These are phyloP conservation scores for Gossypium trilobum DNA, from an alignment of 441 rosid genomes.

Conservation along the genomic window DNA sequence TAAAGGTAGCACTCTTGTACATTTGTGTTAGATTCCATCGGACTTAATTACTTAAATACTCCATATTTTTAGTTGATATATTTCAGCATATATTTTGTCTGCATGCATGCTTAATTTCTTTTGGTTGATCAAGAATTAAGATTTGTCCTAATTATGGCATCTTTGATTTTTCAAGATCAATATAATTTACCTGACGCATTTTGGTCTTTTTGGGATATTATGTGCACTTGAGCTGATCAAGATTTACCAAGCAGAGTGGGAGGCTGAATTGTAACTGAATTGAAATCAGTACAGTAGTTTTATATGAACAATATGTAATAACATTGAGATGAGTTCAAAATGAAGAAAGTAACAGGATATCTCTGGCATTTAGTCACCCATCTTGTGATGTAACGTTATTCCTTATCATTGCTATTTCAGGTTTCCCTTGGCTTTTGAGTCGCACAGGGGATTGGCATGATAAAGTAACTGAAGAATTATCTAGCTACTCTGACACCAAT, in stretches of 20 bases:
- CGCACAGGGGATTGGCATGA: conserved; percentile 26
- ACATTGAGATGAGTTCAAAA: not conserved
- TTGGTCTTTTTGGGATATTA: not conserved
- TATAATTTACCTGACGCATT: not conserved
- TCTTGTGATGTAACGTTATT: conserved; percentile 20
- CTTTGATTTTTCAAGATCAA: not conserved
- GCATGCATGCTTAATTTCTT: not conserved
- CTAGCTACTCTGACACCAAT: conserved; percentile 28
- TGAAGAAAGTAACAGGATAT: not conserved
- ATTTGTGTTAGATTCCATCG: not conserved
- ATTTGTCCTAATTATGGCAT: not conserved
- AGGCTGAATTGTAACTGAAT: not conserved
- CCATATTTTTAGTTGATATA: conserved; percentile 7
- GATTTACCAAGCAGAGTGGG: not conserved
- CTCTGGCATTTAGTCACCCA: conserved; percentile 5
- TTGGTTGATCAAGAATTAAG: conserved; percentile 2
- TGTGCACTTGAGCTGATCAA: not conserved
- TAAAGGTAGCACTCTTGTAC: not conserved
- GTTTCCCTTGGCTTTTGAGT: conserved; percentile 38
- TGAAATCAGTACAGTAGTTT: not conserved
- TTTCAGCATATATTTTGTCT: conserved; percentile 5
- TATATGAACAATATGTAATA: not conserved
- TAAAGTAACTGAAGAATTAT: conserved; percentile 31
- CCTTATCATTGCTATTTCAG: conserved; percentile 27
- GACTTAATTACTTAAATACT: not conserved